Evolutionary conservation across 345 rosid genomes (phyloP).

Genomic region (Cardamine occulta): DNA sequence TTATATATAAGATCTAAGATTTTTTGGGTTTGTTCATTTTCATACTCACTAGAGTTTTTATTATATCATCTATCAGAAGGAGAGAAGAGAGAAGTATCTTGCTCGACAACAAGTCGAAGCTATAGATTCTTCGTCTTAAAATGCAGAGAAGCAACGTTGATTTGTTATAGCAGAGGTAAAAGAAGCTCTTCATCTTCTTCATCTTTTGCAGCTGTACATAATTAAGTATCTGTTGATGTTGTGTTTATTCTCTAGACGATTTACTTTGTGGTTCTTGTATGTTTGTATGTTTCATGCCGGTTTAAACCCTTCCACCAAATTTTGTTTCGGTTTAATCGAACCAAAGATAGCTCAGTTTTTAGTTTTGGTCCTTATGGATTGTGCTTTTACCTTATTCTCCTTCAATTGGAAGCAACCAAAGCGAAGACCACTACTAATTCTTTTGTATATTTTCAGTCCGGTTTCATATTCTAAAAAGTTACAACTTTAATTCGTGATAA

Average conservation of each 20-base stretch:
- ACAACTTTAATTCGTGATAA: no score
- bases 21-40: not conserved
- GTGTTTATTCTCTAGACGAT: slow-evolving; percentile 12
- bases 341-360: not conserved
- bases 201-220: slow-evolving; percentile 39
- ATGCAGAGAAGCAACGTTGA: slow-evolving; percentile 1
- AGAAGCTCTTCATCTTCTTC: not conserved
- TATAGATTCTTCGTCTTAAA: slow-evolving; percentile 38
- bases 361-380: slow-evolving; percentile 1
- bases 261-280: slow-evolving; percentile 26
- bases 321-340: slow-evolving; percentile 32
- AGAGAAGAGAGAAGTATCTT: slow-evolving; percentile 91
- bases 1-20: not conserved
- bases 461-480: not conserved
- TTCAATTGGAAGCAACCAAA: not conserved
- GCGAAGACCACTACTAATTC: not conserved
- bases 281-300: slow-evolving; percentile 16
- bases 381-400: not conserved
- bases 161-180: slow-evolving; percentile 24
- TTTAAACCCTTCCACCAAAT: slow-evolving; percentile 19
- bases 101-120: slow-evolving; percentile 82
- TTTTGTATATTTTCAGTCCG: not conserved
- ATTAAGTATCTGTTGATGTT: slow-evolving; percentile 27
- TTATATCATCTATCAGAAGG: slow-evolving; percentile 62
- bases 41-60: not conserved